Evolutionary conservation across 208 protist species (phyloP).

Genomic region (Acanthamoeba triangularis): DNA sequence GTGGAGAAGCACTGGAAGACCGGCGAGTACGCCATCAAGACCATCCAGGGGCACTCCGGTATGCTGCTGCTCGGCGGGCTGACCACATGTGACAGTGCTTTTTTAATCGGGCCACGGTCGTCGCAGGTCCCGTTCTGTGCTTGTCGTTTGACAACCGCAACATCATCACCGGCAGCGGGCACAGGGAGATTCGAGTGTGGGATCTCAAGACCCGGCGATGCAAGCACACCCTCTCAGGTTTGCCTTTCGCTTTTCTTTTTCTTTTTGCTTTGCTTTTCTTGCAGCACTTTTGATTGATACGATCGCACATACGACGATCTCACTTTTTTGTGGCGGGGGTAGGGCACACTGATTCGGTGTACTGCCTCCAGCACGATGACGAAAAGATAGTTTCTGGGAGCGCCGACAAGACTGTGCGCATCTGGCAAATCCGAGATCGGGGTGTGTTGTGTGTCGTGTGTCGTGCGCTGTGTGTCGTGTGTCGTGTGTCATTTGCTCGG

Average conservation of each 20-base stretch:
- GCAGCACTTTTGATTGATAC: not conserved
- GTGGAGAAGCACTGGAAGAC: constrained; percentile 54
- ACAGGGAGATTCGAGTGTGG: constrained; percentile 27
- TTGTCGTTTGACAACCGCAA: constrained; percentile 55
- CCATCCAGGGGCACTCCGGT: constrained; percentile 19
- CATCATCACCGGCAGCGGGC: constrained; percentile 49
- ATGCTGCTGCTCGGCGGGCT: not conserved
- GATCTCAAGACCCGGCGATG: constrained; percentile 29
- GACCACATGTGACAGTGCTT: not conserved
- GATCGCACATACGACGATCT: too few species aligned
- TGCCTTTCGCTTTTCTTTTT: not conserved
- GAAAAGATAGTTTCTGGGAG: constrained; percentile 17
- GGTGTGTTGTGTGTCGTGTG: not conserved
- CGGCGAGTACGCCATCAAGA: constrained; percentile 61
- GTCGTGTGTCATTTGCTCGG: not conserved
- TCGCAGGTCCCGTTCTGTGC: constrained; percentile 19
- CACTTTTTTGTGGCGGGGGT: not conserved
- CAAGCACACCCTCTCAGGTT: constrained; percentile 48
- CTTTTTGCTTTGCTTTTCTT: too few species aligned
- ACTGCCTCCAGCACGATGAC: constrained; percentile 59
- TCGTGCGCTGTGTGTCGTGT: too few species aligned
- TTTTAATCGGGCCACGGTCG: not conserved
- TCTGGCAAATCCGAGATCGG: constrained; percentile 19
- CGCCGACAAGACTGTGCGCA: constrained; percentile 52
- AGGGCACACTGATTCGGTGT: constrained; percentile 45